phyloP scores from a whole-genome alignment of 768 basidiomycete genomes.

The Pilatotrama ljubarskyi region DNA sequence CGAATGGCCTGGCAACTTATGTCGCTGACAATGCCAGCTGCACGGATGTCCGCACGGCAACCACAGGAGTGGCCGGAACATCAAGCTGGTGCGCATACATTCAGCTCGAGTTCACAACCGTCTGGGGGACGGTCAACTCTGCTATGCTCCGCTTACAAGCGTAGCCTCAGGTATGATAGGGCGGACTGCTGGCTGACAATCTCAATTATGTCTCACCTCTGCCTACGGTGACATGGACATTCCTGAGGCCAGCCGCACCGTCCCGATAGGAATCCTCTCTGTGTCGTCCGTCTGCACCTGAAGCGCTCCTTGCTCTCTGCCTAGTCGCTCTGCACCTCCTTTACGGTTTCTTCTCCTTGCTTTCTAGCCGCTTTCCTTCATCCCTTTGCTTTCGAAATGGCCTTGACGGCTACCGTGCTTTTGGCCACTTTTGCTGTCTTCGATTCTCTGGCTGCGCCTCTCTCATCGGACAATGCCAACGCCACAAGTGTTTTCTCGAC shows the following conservation, averaged over 20 bases:
- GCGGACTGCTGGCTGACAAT: too few species aligned
- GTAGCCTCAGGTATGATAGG: not conserved
- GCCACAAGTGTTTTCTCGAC: not conserved
- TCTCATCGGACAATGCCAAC: not conserved
- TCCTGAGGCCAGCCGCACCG: not conserved
- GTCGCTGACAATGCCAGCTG: too few species aligned
- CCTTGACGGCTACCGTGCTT: constrained; percentile 19
- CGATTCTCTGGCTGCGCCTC: constrained; percentile 9
- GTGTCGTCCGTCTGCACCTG: not conserved
- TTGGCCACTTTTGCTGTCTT: constrained; percentile 9
- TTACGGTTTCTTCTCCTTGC: not conserved
- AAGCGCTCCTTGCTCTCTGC: not conserved
- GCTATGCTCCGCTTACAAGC: not conserved
- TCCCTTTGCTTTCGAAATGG: constrained; percentile 14
- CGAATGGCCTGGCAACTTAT: too few species aligned
- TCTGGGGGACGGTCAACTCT: too few species aligned
- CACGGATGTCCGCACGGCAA: too few species aligned
- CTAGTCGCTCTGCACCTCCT: not conserved
- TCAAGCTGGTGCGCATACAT: too few species aligned
- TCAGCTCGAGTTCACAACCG: too few species aligned
- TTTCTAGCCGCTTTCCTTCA: not conserved
- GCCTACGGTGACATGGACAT: too few species aligned
- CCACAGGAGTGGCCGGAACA: too few species aligned
- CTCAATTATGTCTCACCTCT: not conserved
- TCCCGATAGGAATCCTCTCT: not conserved